Percentiles rank a stretch among this genome's conserved stretches.
phyloP scores from a whole-genome alignment of 2,329 filamentous ascomycete species.

The Penicillium sp. region DNA sequence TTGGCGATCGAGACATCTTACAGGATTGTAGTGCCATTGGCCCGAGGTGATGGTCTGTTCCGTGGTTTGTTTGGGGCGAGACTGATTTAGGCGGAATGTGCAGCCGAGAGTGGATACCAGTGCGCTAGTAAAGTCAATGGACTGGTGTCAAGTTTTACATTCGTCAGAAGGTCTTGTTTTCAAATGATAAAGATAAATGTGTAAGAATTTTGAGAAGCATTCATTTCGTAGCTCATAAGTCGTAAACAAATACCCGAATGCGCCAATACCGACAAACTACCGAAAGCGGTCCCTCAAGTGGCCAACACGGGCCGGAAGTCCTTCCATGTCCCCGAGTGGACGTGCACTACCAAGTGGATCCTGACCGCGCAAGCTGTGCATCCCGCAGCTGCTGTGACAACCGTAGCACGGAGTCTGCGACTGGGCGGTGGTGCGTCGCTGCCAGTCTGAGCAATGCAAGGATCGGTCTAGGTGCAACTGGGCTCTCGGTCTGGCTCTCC shows the following conservation, averaged over 20 bases:
- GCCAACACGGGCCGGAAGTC: background rate
- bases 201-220: background rate
- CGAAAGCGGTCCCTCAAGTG: background rate
- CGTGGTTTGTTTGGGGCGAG: background rate
- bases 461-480: constrained; percentile 7
- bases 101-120: background rate
- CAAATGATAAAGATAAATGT: background rate
- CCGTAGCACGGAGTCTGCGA: constrained; percentile 24
- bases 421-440: constrained; percentile 26
- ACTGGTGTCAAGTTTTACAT: background rate
- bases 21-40: background rate
- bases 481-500: background rate
- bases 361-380: constrained; percentile 16
- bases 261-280: background rate
- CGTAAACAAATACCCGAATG: background rate
- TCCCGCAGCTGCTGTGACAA: constrained; percentile 24
- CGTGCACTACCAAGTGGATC: constrained; percentile 13
- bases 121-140: no score
- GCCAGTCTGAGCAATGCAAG: constrained; percentile 23
- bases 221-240: background rate
- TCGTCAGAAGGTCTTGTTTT: background rate
- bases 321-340: background rate
- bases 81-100: background rate
- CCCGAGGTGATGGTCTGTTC: background rate
- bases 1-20: background rate